A percentile compares a stretch with the other conserved stretches of the same genome.
Evolutionary conservation across 2,329 filamentous ascomycete species (phyloP).

Genomic region (Ustulina deusta): DNA sequence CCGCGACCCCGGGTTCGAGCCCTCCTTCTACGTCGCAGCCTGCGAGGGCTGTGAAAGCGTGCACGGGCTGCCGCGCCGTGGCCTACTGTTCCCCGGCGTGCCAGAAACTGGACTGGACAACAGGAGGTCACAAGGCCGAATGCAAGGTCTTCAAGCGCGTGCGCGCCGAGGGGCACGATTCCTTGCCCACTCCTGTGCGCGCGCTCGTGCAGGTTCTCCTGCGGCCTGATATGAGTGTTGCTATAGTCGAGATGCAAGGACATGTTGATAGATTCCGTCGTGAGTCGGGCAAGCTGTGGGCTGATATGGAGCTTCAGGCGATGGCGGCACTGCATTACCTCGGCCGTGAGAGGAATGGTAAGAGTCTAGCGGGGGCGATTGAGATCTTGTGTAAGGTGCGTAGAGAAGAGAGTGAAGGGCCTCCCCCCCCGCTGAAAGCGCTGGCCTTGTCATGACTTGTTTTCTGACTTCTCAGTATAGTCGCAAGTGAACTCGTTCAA

Average conservation of each 20-base stretch:
- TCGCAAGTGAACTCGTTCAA: conserved; percentile 73
- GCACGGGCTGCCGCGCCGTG: conserved; percentile 65
- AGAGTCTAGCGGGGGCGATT: conserved; percentile 56
- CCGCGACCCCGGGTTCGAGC: conserved; percentile 41
- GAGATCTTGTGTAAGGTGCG: conserved; percentile 67
- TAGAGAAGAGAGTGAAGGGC: neutral
- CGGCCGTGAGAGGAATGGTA: conserved; percentile 53
- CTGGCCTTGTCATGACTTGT: neutral
- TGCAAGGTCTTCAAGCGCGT: conserved; percentile 61
- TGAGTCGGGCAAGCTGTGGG: conserved; percentile 53
- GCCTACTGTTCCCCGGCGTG: conserved; percentile 67
- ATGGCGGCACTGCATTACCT: conserved; percentile 63
- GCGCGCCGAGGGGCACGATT: conserved; percentile 51
- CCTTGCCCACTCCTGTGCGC: conserved; percentile 67
- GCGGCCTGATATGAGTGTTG: conserved; percentile 50
- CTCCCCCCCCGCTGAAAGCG: neutral
- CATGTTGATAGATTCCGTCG: conserved; percentile 58
- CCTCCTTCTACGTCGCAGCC: conserved; percentile 31
- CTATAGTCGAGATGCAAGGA: conserved; percentile 58
- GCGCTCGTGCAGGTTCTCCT: conserved; percentile 65
- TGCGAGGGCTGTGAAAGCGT: conserved; percentile 53
- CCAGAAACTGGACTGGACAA: conserved; percentile 66
- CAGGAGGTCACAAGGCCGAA: conserved; percentile 63
- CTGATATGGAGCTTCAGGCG: conserved; percentile 63
- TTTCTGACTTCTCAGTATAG: conserved; percentile 51